Conservation (phyloP, 2,329 filamentous ascomycete genomes). For the Helotiales sp. region DNA sequence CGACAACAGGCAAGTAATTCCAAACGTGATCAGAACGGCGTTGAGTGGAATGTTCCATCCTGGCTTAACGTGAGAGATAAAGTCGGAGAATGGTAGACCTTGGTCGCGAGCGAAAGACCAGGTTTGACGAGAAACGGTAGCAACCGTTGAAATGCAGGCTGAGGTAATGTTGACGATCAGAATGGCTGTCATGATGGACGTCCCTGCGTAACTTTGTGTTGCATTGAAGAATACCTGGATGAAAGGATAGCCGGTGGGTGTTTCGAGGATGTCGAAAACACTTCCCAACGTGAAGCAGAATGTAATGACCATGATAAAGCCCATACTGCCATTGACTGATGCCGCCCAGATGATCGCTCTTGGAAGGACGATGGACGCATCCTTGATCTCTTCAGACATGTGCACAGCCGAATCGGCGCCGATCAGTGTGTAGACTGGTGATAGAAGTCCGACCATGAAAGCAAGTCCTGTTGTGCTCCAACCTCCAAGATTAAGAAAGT, state of each 20-base stretch:
- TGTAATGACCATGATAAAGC: constrained; percentile 39
- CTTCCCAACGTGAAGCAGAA: constrained; percentile 37
- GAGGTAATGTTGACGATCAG: constrained; percentile 43
- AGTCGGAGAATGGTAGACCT: constrained; percentile 41
- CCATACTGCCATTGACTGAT: constrained; percentile 46
- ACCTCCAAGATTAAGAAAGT: constrained; percentile 34
- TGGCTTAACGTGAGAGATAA: constrained; percentile 39
- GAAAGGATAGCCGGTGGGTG: constrained; percentile 47
- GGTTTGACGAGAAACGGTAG: constrained; percentile 38
- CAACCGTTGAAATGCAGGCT: constrained; percentile 39
- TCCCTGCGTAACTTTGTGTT: constrained; percentile 43
- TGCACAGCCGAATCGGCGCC: constrained; percentile 32
- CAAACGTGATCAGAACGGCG: constrained; percentile 28
- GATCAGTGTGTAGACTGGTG: constrained; percentile 32
- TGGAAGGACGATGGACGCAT: constrained; percentile 47
- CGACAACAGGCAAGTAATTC: constrained; percentile 22
- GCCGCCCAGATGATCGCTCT: constrained; percentile 47
- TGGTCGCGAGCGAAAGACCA: constrained; percentile 46
- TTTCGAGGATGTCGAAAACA: constrained; percentile 38
- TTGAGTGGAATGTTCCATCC: constrained; percentile 42
- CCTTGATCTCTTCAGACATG: constrained; percentile 49
- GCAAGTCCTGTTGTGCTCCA: constrained; percentile 36
- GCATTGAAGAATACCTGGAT: constrained; percentile 50
- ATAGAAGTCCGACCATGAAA: constrained; percentile 40
- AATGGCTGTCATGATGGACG: constrained; percentile 21